Conservation (phyloP, 306 rosid species). For the Cucumis melo region DNA sequence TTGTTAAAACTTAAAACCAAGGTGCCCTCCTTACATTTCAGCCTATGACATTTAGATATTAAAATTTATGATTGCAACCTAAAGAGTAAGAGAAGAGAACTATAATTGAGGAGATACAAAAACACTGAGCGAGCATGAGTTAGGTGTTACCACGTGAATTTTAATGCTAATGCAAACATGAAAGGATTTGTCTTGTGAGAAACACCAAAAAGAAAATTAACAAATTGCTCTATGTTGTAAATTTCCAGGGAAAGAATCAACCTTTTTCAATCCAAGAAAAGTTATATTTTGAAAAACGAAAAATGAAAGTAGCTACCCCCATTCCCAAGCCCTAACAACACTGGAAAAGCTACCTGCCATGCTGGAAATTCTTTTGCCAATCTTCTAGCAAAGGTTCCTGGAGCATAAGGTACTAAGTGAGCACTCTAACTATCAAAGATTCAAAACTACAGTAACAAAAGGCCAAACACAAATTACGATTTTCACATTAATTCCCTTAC, state of each 20-base stretch:
- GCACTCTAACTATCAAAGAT: neutral
- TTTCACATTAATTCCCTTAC: neutral
- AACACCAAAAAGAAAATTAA: neutral
- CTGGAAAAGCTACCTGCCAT: conserved; percentile 67
- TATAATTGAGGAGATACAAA: neutral
- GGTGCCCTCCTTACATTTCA: neutral
- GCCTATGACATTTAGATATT: neutral
- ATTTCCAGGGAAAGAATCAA: neutral
- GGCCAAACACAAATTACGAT: neutral
- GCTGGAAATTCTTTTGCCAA: conserved; percentile 75
- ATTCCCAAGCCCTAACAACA: conserved; percentile 6
- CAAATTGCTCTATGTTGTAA: neutral
- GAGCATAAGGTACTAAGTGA: conserved; percentile 10
- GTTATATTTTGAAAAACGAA: neutral
- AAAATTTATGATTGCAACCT: neutral
- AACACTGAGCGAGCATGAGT: neutral
- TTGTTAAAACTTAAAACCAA: neutral
- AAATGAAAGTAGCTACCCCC: neutral
- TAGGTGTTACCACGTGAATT: neutral
- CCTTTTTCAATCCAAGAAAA: neutral
- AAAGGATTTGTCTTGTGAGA: neutral
- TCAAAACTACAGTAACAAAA: neutral
- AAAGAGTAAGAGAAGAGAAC: neutral
- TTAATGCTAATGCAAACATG: neutral
- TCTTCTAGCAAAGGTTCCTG: conserved; percentile 86